Base-by-base conservation (phyloP, 495 filamentous ascomycete species). In the Penicillium alfredii region DNA sequence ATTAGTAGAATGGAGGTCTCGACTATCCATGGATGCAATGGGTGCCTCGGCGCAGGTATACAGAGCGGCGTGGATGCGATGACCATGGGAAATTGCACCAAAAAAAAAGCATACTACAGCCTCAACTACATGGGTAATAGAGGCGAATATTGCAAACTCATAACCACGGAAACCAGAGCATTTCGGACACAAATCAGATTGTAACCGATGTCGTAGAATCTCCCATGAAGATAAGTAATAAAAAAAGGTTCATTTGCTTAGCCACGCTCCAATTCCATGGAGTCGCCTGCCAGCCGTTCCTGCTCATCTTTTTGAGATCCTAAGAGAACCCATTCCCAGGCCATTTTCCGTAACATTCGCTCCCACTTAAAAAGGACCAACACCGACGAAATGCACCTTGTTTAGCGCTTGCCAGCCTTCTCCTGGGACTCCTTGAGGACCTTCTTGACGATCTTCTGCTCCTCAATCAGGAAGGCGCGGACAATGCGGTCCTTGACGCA, bases 371-470 rank as follows among this genome's bases (percentile, higher is more conserved):
- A 51, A 64, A 55, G 59, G 57, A 63, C 56, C 49, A 68, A 58
- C 61, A 58, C 58, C 61, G 55, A 58, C 52, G 55, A 53, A 53
- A 55, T 47, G 49, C 49, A 54, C 55, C 38, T 47, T 57, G 63
- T 51, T 71, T 66, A 58, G 72, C 64, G 66, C 68, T 72, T 72
- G 47, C 56, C 59, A 47, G 63, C 58, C 84, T 93, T 94, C 64
- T 76, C 69, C 74, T 89, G 84, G 49, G 72, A 83, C 74, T 95
- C 88, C 80, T 93, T 90, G 67, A 94, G 80, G 56, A 97, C 92
- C 84, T 97, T 97, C 87, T 99, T 97, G 71, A 99, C 93, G 54
- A 99, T 96, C 87, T 97, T 97, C 77, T 99, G 92, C 80, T 99
- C 92, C 77, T 97, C 92, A 51, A 97, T 96, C 73, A 97, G 72